phyloP scores from a whole-genome alignment of 768 basidiomycete genomes.

The Russula lepida region DNA sequence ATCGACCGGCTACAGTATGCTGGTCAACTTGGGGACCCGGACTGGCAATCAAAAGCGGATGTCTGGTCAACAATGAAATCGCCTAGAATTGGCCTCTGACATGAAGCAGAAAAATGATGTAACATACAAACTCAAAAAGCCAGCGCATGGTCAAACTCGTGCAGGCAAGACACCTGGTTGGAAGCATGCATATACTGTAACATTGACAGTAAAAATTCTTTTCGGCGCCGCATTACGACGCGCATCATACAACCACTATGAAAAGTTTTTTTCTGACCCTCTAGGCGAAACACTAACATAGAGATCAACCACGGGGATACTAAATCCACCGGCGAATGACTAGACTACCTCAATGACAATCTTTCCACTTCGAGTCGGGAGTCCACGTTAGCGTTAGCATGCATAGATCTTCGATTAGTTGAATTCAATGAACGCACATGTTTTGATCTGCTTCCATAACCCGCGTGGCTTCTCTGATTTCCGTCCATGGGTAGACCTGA shows the following conservation, averaged over 20 bases:
- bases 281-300: neutral
- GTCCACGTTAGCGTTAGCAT: neutral
- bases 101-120: neutral
- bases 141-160: neutral
- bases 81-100: neutral
- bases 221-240: neutral
- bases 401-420: neutral
- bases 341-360: constrained; percentile 24
- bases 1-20: too few relatives aligned
- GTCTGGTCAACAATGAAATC: neutral
- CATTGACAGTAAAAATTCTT: neutral
- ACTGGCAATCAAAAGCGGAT: neutral
- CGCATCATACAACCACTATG: neutral
- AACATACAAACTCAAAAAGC: neutral
- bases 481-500: constrained; percentile 72
- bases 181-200: too few relatives aligned
- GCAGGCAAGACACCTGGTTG: neutral
- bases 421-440: constrained; percentile 26
- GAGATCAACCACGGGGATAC: neutral
- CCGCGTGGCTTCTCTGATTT: constrained; percentile 70
- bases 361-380: constrained; percentile 22
- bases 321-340: neutral
- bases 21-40: neutral
- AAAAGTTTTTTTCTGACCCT: neutral
- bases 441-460: constrained; percentile 78